phyloP scores from a whole-genome alignment of 805 yeast species.

The Ogataea paraovalis region DNA sequence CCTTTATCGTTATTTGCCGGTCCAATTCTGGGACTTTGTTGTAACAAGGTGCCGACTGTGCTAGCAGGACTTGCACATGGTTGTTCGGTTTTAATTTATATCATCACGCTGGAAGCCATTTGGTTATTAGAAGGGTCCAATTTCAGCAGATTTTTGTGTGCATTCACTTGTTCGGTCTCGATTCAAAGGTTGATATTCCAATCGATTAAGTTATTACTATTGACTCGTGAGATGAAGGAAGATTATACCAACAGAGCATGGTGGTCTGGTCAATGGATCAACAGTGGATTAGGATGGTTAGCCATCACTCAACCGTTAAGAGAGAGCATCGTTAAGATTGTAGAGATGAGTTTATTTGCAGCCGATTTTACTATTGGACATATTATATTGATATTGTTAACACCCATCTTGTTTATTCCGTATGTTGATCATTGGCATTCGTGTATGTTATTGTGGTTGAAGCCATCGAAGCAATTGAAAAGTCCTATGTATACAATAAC shows the following conservation, averaged over 20 bases:
- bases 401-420: constrained; percentile 42
- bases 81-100: constrained; percentile 31
- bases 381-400: constrained; percentile 34
- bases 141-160: constrained; percentile 36
- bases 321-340: constrained; percentile 42
- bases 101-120: constrained; percentile 34
- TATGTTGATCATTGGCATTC: constrained; percentile 47
- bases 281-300: constrained; percentile 35
- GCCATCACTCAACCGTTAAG: constrained; percentile 41
- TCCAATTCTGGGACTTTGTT: constrained; percentile 33
- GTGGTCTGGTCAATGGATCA: constrained; percentile 53
- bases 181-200: constrained; percentile 36
- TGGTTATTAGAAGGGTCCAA: constrained; percentile 42
- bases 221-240: constrained; percentile 40
- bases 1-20: constrained; percentile 36
- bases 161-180: constrained; percentile 35
- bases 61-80: constrained; percentile 40
- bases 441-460: constrained; percentile 46
- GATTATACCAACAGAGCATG: constrained; percentile 43
- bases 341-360: constrained; percentile 43
- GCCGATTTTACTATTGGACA: constrained; percentile 48
- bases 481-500: constrained; percentile 38
- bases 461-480: constrained; percentile 34
- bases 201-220: constrained; percentile 27
- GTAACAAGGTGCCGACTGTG: constrained; percentile 31